phyloP scores from a whole-genome alignment of 176 grass and related monocot species.

The Echinochloa phyllopogon region DNA sequence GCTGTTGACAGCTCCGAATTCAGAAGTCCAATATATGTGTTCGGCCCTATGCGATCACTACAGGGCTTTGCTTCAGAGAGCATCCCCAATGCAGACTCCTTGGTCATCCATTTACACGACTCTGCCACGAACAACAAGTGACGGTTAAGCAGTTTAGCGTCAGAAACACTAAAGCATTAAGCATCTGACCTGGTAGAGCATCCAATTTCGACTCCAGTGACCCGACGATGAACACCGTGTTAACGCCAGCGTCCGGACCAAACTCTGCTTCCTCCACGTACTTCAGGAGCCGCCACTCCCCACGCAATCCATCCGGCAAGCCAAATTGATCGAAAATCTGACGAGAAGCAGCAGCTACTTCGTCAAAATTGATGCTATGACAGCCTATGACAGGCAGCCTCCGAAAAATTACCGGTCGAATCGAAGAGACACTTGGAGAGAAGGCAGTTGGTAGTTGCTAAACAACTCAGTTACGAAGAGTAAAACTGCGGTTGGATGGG shows the following conservation, averaged over 20 bases:
- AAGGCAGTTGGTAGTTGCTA: not conserved
- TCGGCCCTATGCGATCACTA: conserved; percentile 66
- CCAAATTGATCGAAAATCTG: conserved; percentile 63
- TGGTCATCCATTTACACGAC: conserved; percentile 76
- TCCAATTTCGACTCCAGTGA: conserved; percentile 54
- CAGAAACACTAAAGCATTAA: not conserved
- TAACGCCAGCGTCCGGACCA: conserved; percentile 65
- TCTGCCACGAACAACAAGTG: conserved; percentile 45
- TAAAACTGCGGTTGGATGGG: not conserved
- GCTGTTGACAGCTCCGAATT: conserved; percentile 36
- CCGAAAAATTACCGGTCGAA: not conserved
- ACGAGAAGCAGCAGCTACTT: not conserved
- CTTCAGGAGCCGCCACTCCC: conserved; percentile 60
- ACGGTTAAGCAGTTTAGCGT: not conserved
- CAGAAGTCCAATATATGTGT: conserved; percentile 54
- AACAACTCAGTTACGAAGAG: not conserved
- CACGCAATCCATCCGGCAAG: conserved; percentile 34
- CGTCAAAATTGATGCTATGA: not conserved
- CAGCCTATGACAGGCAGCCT: not conserved
- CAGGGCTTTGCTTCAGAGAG: conserved; percentile 50
- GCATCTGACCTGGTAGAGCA: conserved; percentile 52
- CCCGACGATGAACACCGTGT: conserved; percentile 63
- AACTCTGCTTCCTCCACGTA: conserved; percentile 85
- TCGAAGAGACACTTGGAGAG: conserved; percentile 1
- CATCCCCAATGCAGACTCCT: conserved; percentile 53